Base-by-base conservation (phyloP, 2,329 filamentous ascomycete species). In the Pseudogymnoascus sp. region DNA sequence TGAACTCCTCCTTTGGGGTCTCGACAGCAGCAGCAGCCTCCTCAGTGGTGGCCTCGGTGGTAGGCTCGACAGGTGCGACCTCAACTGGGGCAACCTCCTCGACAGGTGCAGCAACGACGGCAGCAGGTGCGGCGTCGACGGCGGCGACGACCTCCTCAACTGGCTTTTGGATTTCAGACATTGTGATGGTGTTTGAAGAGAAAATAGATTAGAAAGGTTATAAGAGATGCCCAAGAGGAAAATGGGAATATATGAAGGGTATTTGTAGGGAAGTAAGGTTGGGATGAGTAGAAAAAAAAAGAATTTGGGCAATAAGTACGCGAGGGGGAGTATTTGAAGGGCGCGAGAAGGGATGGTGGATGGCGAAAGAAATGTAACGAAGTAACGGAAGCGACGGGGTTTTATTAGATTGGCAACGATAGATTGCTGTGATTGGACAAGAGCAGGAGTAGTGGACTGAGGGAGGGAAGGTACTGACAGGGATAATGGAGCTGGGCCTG, bases 141-240 rank as follows among this genome's bases (percentile, higher is more conserved):
- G 66, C 70, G 62, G 74, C 72, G 58, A 76, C 72, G 69, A 75
- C 72, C 41, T 65, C 65, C 21, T 64, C 65, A 71, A 83, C 80
- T 74, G 86, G 82, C 80, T 91, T 91, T 77, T 86, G 82, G 76
- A 80, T 81, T 73, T 91, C 88, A 78, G 89, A 85, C 72, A 73
- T 73, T n/a, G 58, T 72, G 65, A 35, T 19, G 19, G 6, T 60
- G 55, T 63, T 49, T 59, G 52, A 60, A 43, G 33, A 59, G 61
- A 49, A 45, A 49, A 55, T 29, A 31, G 43, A 61, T 49, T 29
- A 65, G 59, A 65, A 63, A 66, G 67, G 65, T 61, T 60, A 65
- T 62, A 26, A 38, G 19, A 60, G 19, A 23, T 38, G 33, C 38
- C 58, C 58, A 39, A 60, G 58, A 38, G 19, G 38, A 60, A 37